Evolutionary conservation across 1,139 yeast genomes (phyloP).

Genomic region (Ashbya aceris): DNA sequence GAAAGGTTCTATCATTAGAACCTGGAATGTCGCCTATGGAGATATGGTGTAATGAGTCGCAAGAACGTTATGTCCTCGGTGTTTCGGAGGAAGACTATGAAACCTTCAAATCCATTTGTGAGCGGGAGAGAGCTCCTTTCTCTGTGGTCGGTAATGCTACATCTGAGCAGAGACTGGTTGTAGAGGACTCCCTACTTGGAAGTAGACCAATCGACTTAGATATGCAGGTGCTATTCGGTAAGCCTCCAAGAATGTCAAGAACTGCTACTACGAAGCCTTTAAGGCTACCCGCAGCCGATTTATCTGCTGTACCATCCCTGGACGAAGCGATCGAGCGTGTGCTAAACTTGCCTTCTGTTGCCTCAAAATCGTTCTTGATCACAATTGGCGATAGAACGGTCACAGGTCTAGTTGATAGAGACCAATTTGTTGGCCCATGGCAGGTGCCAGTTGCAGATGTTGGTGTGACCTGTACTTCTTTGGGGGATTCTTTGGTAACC

Average conservation of each 20-base stretch:
- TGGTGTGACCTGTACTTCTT: conserved; percentile 88
- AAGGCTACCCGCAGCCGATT: conserved; percentile 43
- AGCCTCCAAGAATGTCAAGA: conserved; percentile 92
- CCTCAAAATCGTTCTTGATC: conserved; percentile 86
- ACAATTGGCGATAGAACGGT: conserved; percentile 97
- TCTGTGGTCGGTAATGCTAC: conserved; percentile 96
- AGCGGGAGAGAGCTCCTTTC: conserved; percentile 91
- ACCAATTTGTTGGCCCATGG: conserved; percentile 99
- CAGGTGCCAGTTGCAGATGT: conserved; percentile 99
- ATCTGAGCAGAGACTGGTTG: conserved; percentile 68
- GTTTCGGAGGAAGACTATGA: conserved; percentile 74
- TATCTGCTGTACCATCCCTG: conserved; percentile 34
- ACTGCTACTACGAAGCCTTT: conserved; percentile 58
- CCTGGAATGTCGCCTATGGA: conserved; percentile 99
- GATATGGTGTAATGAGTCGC: conserved; percentile 99
- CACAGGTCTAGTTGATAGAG: conserved; percentile 94
- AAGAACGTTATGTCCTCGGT: conserved; percentile 94
- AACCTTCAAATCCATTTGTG: conserved; percentile 68
- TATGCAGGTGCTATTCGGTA: conserved; percentile 94
- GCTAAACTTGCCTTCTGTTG: conserved; percentile 85
- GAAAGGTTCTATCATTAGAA: conserved; percentile 84
- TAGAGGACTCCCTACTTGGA: conserved; percentile 67
- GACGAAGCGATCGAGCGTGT: conserved; percentile 76
- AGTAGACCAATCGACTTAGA: conserved; percentile 91
- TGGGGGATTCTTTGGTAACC: conserved; percentile 51